Evolutionary conservation across 768 basidiomycete genomes (phyloP), one percentile per base, ranked within the genome.

Genomic region (Auricularia heimuer): DNA sequence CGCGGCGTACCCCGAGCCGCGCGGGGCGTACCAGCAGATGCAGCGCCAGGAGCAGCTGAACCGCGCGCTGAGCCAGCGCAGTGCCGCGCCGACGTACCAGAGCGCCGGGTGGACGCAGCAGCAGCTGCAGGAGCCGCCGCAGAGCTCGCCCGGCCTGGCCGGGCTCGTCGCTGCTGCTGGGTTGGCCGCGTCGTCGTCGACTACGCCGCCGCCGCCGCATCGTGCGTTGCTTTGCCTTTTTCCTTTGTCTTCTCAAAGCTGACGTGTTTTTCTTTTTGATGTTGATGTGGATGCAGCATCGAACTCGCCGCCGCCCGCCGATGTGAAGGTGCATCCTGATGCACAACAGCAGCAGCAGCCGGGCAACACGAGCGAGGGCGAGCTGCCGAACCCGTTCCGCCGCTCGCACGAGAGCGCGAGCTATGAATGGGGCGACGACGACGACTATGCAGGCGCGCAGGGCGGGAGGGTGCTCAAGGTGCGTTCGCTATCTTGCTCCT

Each of bases 31-130:
- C 29, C 16, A 14, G 56, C 56, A 60, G 29, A 60, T 60, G 56
- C 56, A 60, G 56, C n/a, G 56, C n/a, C 56, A 60, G 56, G 56
- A 60, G 12, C 56, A 60, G 56, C 29, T 60, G 11, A 60, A 60
- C 29, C 56, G 56, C 21, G 56, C 56, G 34, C 29, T 60, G 56
- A 60, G 56, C 24, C 11, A 11, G 24, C n/a, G 56, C 21, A 60
- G 56, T 18, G 24, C 56, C 6, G 56, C 56, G 29, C 56, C 56
- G 56, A 60, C 56, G 12, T 60, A 60, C 29, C 11, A 14, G 11
- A 60, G 56, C 56, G 16, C 12, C 21, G 16, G 11, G 11, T 16
- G 16, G 14, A 51, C 47, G 16, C 14, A 16, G 14, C 14, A 18
- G 47, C 47, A 51, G 47, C 16, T 21, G 11, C 4, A 4, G 6